Evolutionary conservation across 305 asterid genomes (phyloP), one percentile per base, ranked within the genome.

Genomic region (Ajuga reptans): DNA sequence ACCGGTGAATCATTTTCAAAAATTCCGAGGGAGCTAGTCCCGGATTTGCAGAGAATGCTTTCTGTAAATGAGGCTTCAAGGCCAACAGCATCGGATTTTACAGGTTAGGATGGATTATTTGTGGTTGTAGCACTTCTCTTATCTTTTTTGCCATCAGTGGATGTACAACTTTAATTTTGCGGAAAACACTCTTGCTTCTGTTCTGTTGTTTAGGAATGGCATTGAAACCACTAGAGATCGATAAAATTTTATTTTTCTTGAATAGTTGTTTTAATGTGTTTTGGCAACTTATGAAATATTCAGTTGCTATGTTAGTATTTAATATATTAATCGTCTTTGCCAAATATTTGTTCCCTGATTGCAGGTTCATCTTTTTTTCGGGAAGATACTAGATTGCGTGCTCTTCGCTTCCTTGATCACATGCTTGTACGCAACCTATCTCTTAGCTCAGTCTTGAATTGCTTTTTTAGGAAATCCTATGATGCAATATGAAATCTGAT

Each of bases 351-450:
- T 77, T 73, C 21, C 61, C 37, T 9, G 36, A 63, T 76, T 84
- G 79, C 93, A 93, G 99, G 95, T 74, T 93, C 99, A 62, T 80
- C 96, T 33, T 93, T 93, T 84, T 93, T 91, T 75, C 91, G 97
- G 9, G 88, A 91, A 69, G 99, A 93, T 78, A 93, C 96, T 74
- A 85, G 99, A 84, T 80, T 93, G 84, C 99, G 99, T 41, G 99
- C 97, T 66, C 99, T 93, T 78, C 97, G 99, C 72, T 93, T 93
- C 84, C 89, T 93, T 81, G 99, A 93, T 74, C 99, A 93, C 83
- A 54, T 93, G 88, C 96, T 93, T 82, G 97, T 93, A 91, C 67
- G 92, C 66, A 75, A 45, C 72, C 74, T 68, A 54, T 79, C 57
- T 73, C 29, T 75, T 67, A 52, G 12, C 73, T 69, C 66, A 42